Evolutionary conservation across 495 filamentous ascomycete species (phyloP), one percentile per base, ranked within the genome.

Genomic region (Talaromyces trachyspermus): DNA sequence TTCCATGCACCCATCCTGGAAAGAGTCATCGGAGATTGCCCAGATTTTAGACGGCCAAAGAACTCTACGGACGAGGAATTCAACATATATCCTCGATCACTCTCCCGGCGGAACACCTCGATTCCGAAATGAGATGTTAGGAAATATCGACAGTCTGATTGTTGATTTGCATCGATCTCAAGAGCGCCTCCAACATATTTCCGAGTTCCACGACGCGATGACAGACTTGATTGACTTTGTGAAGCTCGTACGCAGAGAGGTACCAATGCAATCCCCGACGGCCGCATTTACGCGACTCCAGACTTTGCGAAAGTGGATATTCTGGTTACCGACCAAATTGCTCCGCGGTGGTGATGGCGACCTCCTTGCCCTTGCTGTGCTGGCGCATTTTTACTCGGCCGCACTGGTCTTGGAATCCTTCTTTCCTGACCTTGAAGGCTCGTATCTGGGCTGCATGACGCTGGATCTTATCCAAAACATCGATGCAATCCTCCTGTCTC

Each of bases 381-480:
- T 98, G 29, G 85, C 89, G 7, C 85, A 97, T 58, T 91, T 95
- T 65, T 96, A 95, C 61, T 89, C 87, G 3, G 77, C 87, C 24
- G 89, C 87, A 9, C 68, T 95, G 46, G 78, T 85, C 27, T 77
- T 98, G 62, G 94, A 96, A 64, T 85, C 86, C 24, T 77, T 95
- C 37, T 95, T 91, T 61, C 89, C 89, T 7, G 89, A 95, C 56
- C 78, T 95, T 48, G 91, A 88, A 41, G 84, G 88, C 17, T 83
- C 88, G 30, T 95, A 89, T 55, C 83, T 94, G 46, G 87, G 85
- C 17, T 83, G 85, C 54, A 65, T 91, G 57, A 81, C 83, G 3
- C 71, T 89, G 38, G 75, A 76, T 2, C 84, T 85, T 2, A 84
- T 89, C 25, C 86, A 89, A 58, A 80, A 90, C 56, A 89, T 89